Evolutionary conservation across 192 early-diverging fungal genomes (phyloP), one percentile per base, ranked within the genome.

Genomic region (Podila minutissima): DNA sequence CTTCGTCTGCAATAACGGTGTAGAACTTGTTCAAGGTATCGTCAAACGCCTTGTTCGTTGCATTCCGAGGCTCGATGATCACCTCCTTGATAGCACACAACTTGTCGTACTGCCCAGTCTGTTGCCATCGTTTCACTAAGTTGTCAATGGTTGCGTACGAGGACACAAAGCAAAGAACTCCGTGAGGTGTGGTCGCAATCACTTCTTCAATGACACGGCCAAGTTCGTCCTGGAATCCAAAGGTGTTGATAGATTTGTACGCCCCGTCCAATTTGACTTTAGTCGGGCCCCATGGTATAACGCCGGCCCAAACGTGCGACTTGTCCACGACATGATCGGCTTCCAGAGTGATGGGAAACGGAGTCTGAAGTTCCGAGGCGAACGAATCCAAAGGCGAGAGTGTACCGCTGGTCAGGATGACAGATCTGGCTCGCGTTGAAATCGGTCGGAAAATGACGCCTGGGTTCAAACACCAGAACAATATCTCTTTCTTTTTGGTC

Each of bases 321-420:
- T 68, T 64, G 3, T 86, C 48, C 22, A 92, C 86, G 29, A 92
- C 86, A 71, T 92, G 91, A 13, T 85, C 64, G 31, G 89, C 89
- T 53, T 91, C 89, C 13, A 92, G 63, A 28, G 72, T 86, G 31
- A 84, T 71, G 20, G 58, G 22, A 31, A 89, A 87, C 3, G 51
- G 78, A 59, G 91, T 76, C 19, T 87, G 87, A 22, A 92, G 72
- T 68, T 92, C 91, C 0, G 76, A 68, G 4, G 90, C 86, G 79
- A 92, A 82, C 17, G 83, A 74, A 24, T 84, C 84, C 85, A 92
- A 69, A 8, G 91, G 91, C 8, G 88, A 74, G 49, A 92, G 74
- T 4, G 91, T 92, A n/a, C 91, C 91, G 41, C 86, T 88, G 1
- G 91, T 88, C 5, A 92, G 62, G 74, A 92, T 76, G n/a, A 91